Conservation (phyloP, 2,329 filamentous ascomycete species). For the Dothistroma septosporum region DNA sequence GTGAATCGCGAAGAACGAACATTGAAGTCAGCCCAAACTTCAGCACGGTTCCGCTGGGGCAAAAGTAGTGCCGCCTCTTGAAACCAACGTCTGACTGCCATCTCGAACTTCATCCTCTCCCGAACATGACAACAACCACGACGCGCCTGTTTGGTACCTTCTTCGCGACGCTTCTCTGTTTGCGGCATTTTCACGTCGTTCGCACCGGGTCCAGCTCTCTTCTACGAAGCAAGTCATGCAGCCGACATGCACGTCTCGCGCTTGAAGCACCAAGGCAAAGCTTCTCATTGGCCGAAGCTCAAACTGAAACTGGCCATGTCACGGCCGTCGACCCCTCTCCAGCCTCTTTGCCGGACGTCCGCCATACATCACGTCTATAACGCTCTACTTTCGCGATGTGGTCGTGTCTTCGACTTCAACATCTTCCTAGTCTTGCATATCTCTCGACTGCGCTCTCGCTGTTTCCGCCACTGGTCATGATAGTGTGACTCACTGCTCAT, state of each 20-base stretch:
- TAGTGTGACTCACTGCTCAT: slow-evolving; percentile 28
- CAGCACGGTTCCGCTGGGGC: background rate
- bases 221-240: slow-evolving; percentile 14
- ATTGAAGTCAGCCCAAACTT: slow-evolving; percentile 7
- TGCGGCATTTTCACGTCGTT: slow-evolving; percentile 15
- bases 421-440: slow-evolving; percentile 18
- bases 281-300: slow-evolving; percentile 11
- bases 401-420: slow-evolving; percentile 29
- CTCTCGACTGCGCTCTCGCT: slow-evolving; percentile 13
- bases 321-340: slow-evolving; percentile 15
- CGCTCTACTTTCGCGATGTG: slow-evolving; percentile 33
- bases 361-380: slow-evolving; percentile 32
- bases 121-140: slow-evolving; percentile 10
- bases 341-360: slow-evolving; percentile 34
- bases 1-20: background rate
- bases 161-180: slow-evolving; percentile 10
- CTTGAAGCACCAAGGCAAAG: slow-evolving; percentile 6
- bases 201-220: slow-evolving; percentile 11
- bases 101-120: background rate
- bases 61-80: background rate
- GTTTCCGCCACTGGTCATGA: slow-evolving; percentile 19
- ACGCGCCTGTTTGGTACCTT: slow-evolving; percentile 7
- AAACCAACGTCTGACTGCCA: background rate
- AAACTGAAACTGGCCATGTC: slow-evolving; percentile 16
- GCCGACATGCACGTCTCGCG: slow-evolving; percentile 10